A percentile compares a stretch with the other conserved stretches of the same genome.
Conservation (phyloP, 768 basidiomycete species). For the Sporobolomyces roseus region DNA sequence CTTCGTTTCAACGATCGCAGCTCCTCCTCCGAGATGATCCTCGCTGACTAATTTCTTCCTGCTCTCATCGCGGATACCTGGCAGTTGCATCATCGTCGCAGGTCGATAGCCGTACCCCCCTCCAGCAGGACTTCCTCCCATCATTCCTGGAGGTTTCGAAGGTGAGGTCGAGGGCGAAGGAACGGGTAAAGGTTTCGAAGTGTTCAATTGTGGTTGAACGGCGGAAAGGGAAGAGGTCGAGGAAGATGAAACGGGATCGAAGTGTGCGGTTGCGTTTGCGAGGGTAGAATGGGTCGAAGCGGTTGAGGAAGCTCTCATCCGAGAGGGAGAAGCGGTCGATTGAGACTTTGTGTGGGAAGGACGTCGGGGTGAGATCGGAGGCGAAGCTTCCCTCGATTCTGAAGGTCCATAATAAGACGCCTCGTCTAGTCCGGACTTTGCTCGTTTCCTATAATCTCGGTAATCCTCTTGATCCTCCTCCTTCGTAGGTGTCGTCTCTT, state of each 20-base stretch:
- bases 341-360: not conserved
- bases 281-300: constrained; percentile 5
- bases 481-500: not conserved
- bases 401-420: constrained; percentile 1
- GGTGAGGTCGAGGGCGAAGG: constrained; percentile 9
- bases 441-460: constrained; percentile 4
- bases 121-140: not conserved
- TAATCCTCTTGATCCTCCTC: not conserved
- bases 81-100: constrained; percentile 25
- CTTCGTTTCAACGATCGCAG: not conserved
- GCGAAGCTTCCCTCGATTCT: constrained; percentile 1
- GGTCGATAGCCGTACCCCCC: not conserved
- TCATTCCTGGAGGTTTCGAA: not conserved
- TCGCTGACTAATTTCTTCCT: constrained; percentile 17
- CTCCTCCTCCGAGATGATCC: constrained; percentile 20
- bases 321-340: constrained; percentile 3
- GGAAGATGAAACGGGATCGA: not conserved
- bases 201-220: not conserved
- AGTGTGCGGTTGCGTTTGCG: constrained; percentile 10
- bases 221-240: not conserved
- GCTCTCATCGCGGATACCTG: constrained; percentile 21
- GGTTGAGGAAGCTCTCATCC: constrained; percentile 3
- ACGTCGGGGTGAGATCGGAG: not conserved
- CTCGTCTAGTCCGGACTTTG: not conserved
- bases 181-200: not conserved